Base-by-base conservation (phyloP, 2,329 filamentous ascomycete species). In the Didymella sp. region DNA sequence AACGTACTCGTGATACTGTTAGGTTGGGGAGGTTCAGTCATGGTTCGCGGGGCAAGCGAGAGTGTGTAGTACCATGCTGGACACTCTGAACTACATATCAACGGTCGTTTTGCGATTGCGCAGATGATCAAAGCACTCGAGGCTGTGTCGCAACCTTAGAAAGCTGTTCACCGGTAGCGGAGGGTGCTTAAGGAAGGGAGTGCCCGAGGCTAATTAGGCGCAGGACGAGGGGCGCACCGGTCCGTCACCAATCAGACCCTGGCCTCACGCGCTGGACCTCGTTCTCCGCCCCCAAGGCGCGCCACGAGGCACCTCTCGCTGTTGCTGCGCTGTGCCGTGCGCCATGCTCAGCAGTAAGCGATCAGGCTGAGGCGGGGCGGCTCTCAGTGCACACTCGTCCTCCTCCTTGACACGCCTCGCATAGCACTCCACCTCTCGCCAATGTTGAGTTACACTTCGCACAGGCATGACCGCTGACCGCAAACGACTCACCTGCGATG, bases 401-500 rank as follows among this genome's bases (percentile, higher is more conserved):
- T n/a, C 31, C 25, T 19, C 12, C 17, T n/a, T n/a, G 17, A 44
- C 35, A 22, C 22, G 12, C 19, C 27, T 30, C 8, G 27, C 9
- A 9, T 21, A 19, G 42, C 42, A 31, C 6, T 2, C 30, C 6
- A 17, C 42, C 15, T 21, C 15, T 21, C 17, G 8, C n/a, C n/a
- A 19, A 21, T 22, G n/a, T 30, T 22, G 27, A 12, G 5, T 21
- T 22, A 19, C 25, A 21, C 15, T 22, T 6, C 3, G 8, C 42
- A 44, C n/a, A 12, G 31, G 7, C n/a, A 44, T 44, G 42, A 15
- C 27, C 8, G 17, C 8, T 31, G 15, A 22, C 3, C 27, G n/a
- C 27, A 44, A 31, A 19, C 42, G 17, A 44, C 42, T 44, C 2
- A 27, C 7, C 13, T 57, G 58, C 33, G 37, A 25, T 15, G 53